Conservation (phyloP, 2,329 filamentous ascomycete genomes). For the Colletotrichum spaethianum region DNA sequence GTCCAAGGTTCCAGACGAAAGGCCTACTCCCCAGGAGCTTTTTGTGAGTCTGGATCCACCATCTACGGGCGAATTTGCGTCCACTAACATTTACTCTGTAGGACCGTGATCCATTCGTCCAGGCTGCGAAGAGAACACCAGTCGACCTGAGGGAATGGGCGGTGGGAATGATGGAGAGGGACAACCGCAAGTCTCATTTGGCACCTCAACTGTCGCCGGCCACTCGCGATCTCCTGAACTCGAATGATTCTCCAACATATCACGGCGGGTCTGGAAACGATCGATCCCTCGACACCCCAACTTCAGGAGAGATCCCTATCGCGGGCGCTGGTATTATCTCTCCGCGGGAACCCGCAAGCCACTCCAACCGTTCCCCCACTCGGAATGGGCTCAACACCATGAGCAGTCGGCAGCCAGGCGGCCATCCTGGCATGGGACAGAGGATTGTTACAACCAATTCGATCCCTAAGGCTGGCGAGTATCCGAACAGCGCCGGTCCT, state of each 20-base stretch:
- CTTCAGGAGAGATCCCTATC: constrained; percentile 81
- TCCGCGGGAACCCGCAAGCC: constrained; percentile 64
- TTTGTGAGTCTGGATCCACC: constrained; percentile 73
- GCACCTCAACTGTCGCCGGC: constrained; percentile 84
- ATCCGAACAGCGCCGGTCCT: constrained; percentile 55
- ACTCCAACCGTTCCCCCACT: constrained; percentile 65
- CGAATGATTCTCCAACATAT: constrained; percentile 71
- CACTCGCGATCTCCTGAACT: constrained; percentile 81
- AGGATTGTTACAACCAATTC: constrained; percentile 67
- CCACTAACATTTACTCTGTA: constrained; percentile 55
- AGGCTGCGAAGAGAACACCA: constrained; percentile 95
- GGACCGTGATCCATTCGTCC: constrained; percentile 94
- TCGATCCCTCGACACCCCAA: constrained; percentile 71
- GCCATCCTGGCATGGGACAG: constrained; percentile 67
- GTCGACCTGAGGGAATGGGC: constrained; percentile 96
- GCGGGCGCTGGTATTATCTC: constrained; percentile 69
- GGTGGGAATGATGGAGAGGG: constrained; percentile 90
- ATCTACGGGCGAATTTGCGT: too few relatives aligned
- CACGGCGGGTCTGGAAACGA: constrained; percentile 58
- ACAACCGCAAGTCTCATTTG: constrained; percentile 95
- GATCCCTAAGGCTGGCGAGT: constrained; percentile 62
- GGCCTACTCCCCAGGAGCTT: constrained; percentile 93
- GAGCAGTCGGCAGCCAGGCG: constrained; percentile 56
- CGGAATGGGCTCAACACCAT: constrained; percentile 62
- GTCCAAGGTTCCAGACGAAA: constrained; percentile 87